A percentile compares a stretch with the other conserved stretches of the same genome.
Conservation (phyloP, 2,329 filamentous ascomycete species). For the Metarhizium rileyi region DNA sequence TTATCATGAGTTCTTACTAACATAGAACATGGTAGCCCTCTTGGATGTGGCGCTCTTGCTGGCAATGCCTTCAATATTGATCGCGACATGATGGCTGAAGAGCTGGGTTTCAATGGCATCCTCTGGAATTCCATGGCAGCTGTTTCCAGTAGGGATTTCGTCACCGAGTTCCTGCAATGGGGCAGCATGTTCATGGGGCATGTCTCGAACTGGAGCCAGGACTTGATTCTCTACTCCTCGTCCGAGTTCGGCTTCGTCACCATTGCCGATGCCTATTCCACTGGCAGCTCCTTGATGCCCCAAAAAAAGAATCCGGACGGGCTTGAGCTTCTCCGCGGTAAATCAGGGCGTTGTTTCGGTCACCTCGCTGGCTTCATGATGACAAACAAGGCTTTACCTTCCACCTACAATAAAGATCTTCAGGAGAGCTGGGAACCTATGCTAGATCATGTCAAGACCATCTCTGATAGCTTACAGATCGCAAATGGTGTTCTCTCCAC, state of each 20-base stretch:
- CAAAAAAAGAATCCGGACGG: slow-evolving; percentile 53
- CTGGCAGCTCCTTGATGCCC: slow-evolving; percentile 68
- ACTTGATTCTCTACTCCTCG: slow-evolving; percentile 75
- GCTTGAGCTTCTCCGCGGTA: slow-evolving; percentile 1
- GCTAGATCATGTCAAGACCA: slow-evolving; percentile 73
- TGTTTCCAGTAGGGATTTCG: slow-evolving; percentile 71
- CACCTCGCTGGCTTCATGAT: slow-evolving; percentile 71
- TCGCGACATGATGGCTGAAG: slow-evolving; percentile 65
- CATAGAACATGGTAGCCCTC: too few relatives aligned
- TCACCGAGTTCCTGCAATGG: slow-evolving; percentile 76
- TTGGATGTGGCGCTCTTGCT: slow-evolving; percentile 68
- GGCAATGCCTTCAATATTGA: slow-evolving; percentile 79
- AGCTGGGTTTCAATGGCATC: slow-evolving; percentile 69
- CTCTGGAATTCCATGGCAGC: slow-evolving; percentile 70
- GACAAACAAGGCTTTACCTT: slow-evolving; percentile 61
- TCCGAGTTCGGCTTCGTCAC: slow-evolving; percentile 68
- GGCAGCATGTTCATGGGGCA: slow-evolving; percentile 68
- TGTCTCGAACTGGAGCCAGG: slow-evolving; percentile 72
- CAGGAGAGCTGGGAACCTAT: slow-evolving; percentile 83
- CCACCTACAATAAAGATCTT: slow-evolving; percentile 86
- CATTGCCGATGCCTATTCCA: slow-evolving; percentile 71
- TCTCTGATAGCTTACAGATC: slow-evolving; percentile 73
- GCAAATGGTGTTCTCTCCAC: slow-evolving; percentile 73
- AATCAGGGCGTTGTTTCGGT: slow-evolving; percentile 60
- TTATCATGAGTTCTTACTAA: too few relatives aligned